Evolutionary conservation across 768 basidiomycete species (phyloP).

Genomic region (Sporobolomyces roseus): DNA sequence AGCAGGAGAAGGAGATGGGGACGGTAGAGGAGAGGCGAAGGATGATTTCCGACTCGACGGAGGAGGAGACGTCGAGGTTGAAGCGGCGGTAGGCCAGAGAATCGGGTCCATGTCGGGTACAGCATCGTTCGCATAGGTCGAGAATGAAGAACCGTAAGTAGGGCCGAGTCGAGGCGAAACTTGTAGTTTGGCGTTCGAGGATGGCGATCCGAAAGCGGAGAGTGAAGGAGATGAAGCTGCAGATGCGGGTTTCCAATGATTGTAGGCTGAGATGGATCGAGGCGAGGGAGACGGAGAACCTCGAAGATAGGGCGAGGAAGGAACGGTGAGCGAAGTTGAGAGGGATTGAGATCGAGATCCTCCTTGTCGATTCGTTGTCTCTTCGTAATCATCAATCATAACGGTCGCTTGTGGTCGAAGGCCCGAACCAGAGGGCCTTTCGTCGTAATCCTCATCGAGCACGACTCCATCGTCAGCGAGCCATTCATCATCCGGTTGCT

Average conservation of each 20-base stretch:
- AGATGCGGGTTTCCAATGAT: constrained; percentile 22
- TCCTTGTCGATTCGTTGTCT: not conserved
- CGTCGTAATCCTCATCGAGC: constrained; percentile 26
- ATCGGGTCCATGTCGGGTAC: constrained; percentile 34
- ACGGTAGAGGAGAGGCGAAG: not conserved
- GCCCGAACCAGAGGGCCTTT: not conserved
- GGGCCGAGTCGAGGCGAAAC: constrained; percentile 35
- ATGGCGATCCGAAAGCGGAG: constrained; percentile 16
- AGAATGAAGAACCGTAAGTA: constrained; percentile 23
- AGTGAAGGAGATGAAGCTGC: constrained; percentile 13
- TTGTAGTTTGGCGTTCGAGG: constrained; percentile 25
- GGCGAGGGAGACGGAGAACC: constrained; percentile 21
- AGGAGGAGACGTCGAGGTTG: constrained; percentile 3
- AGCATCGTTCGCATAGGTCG: not conserved
- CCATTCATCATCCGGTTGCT: constrained; percentile 30
- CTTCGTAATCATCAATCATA: constrained; percentile 7
- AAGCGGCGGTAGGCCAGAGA: constrained; percentile 23
- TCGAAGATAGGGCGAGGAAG: constrained; percentile 28
- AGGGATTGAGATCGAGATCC: constrained; percentile 6
- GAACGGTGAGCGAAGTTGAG: constrained; percentile 30
- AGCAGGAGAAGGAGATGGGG: not conserved
- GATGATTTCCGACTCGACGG: not conserved
- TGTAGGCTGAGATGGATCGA: not conserved
- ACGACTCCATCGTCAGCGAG: constrained; percentile 13
- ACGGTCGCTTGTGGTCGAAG: not conserved